Evolutionary conservation across 768 basidiomycete genomes (phyloP).

Genomic region (Chalciporus chontae): DNA sequence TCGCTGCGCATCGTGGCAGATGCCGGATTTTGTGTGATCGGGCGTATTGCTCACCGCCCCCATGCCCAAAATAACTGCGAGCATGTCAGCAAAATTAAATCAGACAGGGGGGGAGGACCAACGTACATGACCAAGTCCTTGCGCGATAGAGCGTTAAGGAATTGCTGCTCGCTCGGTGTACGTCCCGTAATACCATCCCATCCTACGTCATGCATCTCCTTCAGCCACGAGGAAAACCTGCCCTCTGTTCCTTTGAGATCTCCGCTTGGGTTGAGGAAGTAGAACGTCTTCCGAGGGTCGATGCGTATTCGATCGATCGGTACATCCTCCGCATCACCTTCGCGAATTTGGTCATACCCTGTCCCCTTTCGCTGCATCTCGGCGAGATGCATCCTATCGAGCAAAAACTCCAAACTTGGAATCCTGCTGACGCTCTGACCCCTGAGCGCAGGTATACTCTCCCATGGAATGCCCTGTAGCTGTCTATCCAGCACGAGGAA

Average conservation of each 20-base stretch:
- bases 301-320: constrained; percentile 49
- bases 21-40: constrained; percentile 83
- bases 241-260: constrained; percentile 83
- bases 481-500: constrained; percentile 91
- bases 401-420: constrained; percentile 82
- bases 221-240: constrained; percentile 76
- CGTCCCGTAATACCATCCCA: constrained; percentile 84
- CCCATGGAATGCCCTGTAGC: constrained; percentile 90
- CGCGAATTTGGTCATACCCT: constrained; percentile 15
- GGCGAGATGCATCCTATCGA: constrained; percentile 73
- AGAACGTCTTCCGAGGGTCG: constrained; percentile 70
- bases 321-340: constrained; percentile 7
- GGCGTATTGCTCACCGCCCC: constrained; percentile 92
- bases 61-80: constrained; percentile 92
- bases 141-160: constrained; percentile 64
- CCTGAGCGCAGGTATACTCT: constrained; percentile 83
- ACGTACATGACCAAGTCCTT: constrained; percentile 91
- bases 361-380: constrained; percentile 35
- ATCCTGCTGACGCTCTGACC: constrained; percentile 89
- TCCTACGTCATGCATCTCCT: constrained; percentile 64
- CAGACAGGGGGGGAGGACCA: neutral
- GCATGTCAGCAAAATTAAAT: constrained; percentile 4
- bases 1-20: constrained; percentile 81
- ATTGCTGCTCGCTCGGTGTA: constrained; percentile 79
- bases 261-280: constrained; percentile 88